phyloP scores from a whole-genome alignment of 1,284 basidiomycete genomes.

The Austroboletus olivaceoglutinosus region DNA sequence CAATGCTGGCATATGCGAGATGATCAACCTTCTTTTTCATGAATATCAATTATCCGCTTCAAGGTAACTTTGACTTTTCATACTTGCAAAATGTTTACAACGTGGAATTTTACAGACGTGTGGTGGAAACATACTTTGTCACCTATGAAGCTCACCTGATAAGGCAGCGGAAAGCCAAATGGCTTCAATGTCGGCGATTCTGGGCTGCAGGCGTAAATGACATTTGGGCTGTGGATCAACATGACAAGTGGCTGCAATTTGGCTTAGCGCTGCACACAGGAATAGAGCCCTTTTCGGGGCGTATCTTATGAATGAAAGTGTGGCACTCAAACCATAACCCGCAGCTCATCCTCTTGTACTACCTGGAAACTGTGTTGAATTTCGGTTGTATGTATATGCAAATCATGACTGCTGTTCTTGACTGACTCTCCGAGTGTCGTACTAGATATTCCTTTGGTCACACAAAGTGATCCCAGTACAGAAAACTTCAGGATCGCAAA shows the following conservation, averaged over 20 bases:
- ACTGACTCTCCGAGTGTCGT: not conserved
- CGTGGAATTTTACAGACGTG: too few species aligned
- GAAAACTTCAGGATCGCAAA: constrained; percentile 32
- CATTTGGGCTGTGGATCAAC: constrained; percentile 2
- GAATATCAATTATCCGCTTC: too few species aligned
- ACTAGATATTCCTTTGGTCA: constrained; percentile 14
- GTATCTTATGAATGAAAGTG: not conserved
- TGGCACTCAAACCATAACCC: constrained; percentile 1
- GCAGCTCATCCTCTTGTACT: constrained; percentile 1
- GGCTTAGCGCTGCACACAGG: not conserved
- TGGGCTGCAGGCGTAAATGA: constrained; percentile 1
- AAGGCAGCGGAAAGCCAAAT: too few species aligned
- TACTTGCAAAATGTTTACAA: too few species aligned
- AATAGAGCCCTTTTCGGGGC: not conserved
- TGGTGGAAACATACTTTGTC: too few species aligned
- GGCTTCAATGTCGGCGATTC: too few species aligned
- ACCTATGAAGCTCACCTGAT: too few species aligned
- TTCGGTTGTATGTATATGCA: not conserved
- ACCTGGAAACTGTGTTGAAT: not conserved
- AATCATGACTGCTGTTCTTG: too few species aligned
- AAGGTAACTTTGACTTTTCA: too few species aligned
- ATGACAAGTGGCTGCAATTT: constrained; percentile 5
- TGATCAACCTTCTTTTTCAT: too few species aligned
- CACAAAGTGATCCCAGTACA: constrained; percentile 28
- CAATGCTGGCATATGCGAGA: too few species aligned